Evolutionary conservation across 1,284 basidiomycete genomes (phyloP).

Genomic region (Ceratobasidium sp.): DNA sequence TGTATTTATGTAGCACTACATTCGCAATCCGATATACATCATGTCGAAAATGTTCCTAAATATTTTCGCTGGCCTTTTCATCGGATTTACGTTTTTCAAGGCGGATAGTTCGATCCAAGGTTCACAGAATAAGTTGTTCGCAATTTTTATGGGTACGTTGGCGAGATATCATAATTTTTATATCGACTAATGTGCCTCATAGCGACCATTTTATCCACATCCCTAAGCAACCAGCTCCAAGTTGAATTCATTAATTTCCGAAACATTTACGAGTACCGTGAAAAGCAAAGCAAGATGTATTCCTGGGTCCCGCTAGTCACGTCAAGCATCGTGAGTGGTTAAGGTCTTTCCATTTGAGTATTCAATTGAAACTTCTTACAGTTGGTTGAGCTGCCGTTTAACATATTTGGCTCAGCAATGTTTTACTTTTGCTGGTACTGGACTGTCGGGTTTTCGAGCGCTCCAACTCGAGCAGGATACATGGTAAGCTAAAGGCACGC

Average conservation of each 20-base stretch:
- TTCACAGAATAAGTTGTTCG: constrained; percentile 86
- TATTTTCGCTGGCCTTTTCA: constrained; percentile 67
- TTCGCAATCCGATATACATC: constrained; percentile 80
- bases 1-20: constrained; percentile 60
- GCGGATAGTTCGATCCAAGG: constrained; percentile 76
- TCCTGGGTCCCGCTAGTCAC: constrained; percentile 78
- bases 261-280: constrained; percentile 78
- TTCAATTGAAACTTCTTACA: background rate
- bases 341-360: background rate
- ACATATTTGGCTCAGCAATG: constrained; percentile 70
- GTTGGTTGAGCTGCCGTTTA: constrained; percentile 68
- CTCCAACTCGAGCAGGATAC: constrained; percentile 67
- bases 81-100: constrained; percentile 80
- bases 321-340: constrained; percentile 26
- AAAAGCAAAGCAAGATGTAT: constrained; percentile 84
- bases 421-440: constrained; percentile 80
- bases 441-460: constrained; percentile 72
- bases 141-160: constrained; percentile 63
- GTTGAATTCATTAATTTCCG: constrained; percentile 62
- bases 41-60: constrained; percentile 74
- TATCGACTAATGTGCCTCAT: constrained; percentile 54
- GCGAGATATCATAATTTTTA: constrained; percentile 27
- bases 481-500: constrained; percentile 59
- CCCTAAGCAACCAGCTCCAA: constrained; percentile 69
- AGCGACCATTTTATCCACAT: constrained; percentile 63